Conservation (phyloP, 2,329 filamentous ascomycete genomes). For the Grosmannia huntii region DNA sequence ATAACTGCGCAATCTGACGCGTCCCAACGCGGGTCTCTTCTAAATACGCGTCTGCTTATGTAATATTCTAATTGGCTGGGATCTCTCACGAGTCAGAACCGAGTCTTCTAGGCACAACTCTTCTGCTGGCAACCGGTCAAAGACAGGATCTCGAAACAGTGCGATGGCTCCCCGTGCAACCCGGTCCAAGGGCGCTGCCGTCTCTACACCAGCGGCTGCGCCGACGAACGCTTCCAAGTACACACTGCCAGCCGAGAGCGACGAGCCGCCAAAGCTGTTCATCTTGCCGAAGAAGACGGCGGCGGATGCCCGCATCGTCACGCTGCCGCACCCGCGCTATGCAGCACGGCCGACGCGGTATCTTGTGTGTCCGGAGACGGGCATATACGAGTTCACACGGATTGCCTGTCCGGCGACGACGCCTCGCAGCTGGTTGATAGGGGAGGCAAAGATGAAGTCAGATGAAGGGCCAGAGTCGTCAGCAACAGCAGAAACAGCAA, state of each 20-base stretch:
- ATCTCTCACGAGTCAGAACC: not conserved
- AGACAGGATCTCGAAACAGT: not conserved
- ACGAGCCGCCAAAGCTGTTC: conserved; percentile 42
- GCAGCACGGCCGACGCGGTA: conserved; percentile 39
- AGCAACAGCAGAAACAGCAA: not conserved
- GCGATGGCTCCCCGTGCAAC: conserved; percentile 19
- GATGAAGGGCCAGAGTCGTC: not conserved
- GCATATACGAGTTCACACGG: conserved; percentile 53
- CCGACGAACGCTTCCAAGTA: conserved; percentile 25
- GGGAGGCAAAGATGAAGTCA: conserved; percentile 3
- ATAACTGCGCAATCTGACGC: not conserved
- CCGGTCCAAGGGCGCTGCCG: conserved; percentile 26
- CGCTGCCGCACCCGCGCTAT: conserved; percentile 46
- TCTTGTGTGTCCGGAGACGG: conserved; percentile 46
- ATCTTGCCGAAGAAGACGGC: conserved; percentile 45
- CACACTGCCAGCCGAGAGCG: conserved; percentile 24
- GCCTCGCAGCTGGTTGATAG: conserved; percentile 50
- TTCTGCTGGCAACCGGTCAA: not conserved
- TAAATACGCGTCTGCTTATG: conserved; percentile 6
- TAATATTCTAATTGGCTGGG: not conserved
- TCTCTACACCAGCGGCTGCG: conserved; percentile 15
- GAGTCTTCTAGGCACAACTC: not conserved
- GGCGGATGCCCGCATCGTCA: conserved; percentile 43
- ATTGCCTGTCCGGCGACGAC: conserved; percentile 39
- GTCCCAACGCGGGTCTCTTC: not conserved